A percentile compares a stretch with the other conserved stretches of the same genome.
These are phyloP conservation scores for Chytriomyces confervae DNA, from an alignment of 192 early-diverging fungal species.

Conservation along the genomic window DNA sequence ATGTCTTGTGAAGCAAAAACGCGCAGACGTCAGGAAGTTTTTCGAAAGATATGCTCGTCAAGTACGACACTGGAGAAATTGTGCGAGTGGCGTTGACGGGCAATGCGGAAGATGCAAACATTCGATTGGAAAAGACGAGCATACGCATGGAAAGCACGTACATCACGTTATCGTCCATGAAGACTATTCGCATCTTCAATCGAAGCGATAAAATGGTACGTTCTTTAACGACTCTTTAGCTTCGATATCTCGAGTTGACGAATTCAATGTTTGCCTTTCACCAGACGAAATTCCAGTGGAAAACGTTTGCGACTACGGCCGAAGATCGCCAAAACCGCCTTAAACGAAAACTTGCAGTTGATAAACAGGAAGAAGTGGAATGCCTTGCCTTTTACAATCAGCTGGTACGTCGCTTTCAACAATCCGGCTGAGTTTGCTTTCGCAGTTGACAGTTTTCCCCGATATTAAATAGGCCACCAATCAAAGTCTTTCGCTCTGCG, in stretches of 20 bases:
- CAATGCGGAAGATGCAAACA: conserved; percentile 56
- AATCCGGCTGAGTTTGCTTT: conserved; percentile 7
- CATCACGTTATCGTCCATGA: conserved; percentile 54
- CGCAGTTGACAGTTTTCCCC: conserved; percentile 2
- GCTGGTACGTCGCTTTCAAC: conserved; percentile 7
- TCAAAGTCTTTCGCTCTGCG: conserved; percentile 32
- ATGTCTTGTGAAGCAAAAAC: neutral
- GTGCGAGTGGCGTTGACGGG: conserved; percentile 45
- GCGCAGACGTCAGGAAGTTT: conserved; percentile 53
- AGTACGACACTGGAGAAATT: conserved; percentile 60
- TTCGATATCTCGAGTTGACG: neutral
- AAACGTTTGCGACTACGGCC: conserved; percentile 49
- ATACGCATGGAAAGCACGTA: conserved; percentile 60
- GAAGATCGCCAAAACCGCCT: conserved; percentile 53
- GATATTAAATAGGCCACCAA: conserved; percentile 19
- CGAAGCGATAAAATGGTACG: conserved; percentile 57
- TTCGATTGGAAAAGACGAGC: conserved; percentile 57
- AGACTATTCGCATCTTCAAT: conserved; percentile 56
- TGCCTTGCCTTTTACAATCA: conserved; percentile 40
- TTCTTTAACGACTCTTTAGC: neutral
- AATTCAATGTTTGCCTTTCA: conserved; percentile 5
- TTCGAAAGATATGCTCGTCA: conserved; percentile 42
- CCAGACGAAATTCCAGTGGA: conserved; percentile 62
- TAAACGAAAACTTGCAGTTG: conserved; percentile 30
- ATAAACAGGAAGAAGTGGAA: conserved; percentile 48